Base-by-base conservation (phyloP, 306 rosid species). In the Acacia acuminata region DNA sequence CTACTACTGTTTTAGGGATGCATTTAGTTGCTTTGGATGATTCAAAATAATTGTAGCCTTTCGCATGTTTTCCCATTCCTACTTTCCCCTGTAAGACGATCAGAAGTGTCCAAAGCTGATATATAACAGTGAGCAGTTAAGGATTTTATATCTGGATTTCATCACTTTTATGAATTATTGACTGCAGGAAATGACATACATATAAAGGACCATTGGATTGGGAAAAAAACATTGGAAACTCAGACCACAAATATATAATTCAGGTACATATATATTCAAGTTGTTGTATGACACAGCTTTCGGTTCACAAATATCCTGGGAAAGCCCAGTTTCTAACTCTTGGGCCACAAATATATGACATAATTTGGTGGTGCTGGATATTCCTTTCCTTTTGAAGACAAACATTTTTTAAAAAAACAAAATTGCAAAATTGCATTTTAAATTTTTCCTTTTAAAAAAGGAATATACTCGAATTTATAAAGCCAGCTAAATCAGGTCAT, bases 1-100 rank as follows among this genome's bases (percentile, higher is more conserved):
- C 36, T 68, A 82, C 51, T 55, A 82, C 51, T 55, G 12, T 76
- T 48, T 72, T 56, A 40, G 51, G 38, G 78, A 79, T 65, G 58
- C 68, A 82, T 60, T 76, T 25, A 78, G 48, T 20, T 36, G 48
- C 9, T 24, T 27, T 67, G 16, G 61, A 25, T 51, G 56, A 51
- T 36, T 19, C 14, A 25, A 3, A 70, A 40, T 27, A 38, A 78
- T 27, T 30, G n/a, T 79, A 40, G 73, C 64, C 34, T 30, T 14
- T 64, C 8, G 68, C 47, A 51, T 58, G 53, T 51, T 74, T 32
- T 7, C 63, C 58, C 64, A 76, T 63, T 51, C 64, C 24, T 40
- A 55, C 3, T 53, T 73, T 45, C 70, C 50, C 69, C 55, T n/a
- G 16, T 32, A 40, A 14, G 51, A 16, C 10, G 0, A 4, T 60